A percentile compares a stretch with the other conserved stretches of the same genome.
phyloP scores from a whole-genome alignment of 108 stramenopile species.

The Cyclotella cryptica region DNA sequence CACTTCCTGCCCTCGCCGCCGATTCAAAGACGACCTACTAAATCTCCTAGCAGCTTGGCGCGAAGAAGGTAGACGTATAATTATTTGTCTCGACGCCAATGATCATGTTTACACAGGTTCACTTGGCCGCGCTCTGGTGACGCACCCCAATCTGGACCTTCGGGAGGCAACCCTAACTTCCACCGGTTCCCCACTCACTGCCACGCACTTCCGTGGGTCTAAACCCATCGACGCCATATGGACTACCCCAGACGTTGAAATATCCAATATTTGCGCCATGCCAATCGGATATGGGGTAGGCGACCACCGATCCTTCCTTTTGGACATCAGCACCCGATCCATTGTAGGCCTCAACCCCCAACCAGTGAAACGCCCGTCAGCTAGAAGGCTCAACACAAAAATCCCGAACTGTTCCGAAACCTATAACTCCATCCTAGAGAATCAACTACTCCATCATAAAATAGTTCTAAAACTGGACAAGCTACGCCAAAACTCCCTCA shows the following conservation, averaged over 20 bases:
- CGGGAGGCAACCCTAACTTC: neutral
- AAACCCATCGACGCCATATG: no score
- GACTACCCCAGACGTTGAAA: no score
- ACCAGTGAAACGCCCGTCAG: no score
- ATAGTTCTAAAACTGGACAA: neutral
- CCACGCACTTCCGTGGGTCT: no score
- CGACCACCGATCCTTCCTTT: conserved; percentile 13
- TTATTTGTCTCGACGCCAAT: conserved; percentile 25
- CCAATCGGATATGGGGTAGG: conserved; percentile 24
- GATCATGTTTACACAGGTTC: no score
- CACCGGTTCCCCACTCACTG: conserved; percentile 1
- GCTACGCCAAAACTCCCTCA: neutral
- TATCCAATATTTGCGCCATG: conserved; percentile 12
- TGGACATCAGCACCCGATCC: no score
- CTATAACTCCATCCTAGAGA: conserved; percentile 16
- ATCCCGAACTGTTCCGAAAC: neutral
- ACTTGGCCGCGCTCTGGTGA: conserved; percentile 4
- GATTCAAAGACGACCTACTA: no score
- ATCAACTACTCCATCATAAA: neutral
- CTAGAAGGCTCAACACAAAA: no score
- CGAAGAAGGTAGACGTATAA: conserved; percentile 8
- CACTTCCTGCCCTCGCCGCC: neutral
- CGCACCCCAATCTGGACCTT: neutral
- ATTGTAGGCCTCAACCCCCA: no score
- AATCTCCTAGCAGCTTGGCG: conserved; percentile 2